Percentiles rank a stretch among this genome's conserved stretches.
Conservation (phyloP, 176 grass and related monocot species). For the Zoysia japonica region DNA sequence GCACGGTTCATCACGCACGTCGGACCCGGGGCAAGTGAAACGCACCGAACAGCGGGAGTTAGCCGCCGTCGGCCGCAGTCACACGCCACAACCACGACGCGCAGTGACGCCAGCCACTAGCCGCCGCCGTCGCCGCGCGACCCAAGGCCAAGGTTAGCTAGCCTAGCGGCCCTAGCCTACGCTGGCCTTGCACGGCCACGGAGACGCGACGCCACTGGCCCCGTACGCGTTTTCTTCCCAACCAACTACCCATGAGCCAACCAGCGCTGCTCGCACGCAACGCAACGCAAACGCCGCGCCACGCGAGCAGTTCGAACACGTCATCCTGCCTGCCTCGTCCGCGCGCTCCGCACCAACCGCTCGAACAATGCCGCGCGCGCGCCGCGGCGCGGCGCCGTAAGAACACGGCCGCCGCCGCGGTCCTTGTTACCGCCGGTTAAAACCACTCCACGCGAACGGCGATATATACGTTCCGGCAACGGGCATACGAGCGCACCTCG, state of each 20-base stretch:
- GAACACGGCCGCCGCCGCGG: no score
- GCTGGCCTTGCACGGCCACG: neutral
- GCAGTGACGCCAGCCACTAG: neutral
- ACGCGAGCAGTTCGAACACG: neutral
- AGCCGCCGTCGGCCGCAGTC: neutral
- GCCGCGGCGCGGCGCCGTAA: neutral
- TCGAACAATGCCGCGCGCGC: neutral
- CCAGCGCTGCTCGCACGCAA: constrained; percentile 27
- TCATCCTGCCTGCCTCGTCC: neutral
- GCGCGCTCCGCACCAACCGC: neutral
- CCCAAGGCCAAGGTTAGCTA: neutral
- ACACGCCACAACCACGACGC: neutral
- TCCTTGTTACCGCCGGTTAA: neutral
- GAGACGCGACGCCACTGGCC: constrained; percentile 27
- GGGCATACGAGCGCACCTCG: neutral
- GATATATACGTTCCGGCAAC: constrained; percentile 29
- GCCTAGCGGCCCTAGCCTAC: no score
- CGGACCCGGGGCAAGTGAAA: neutral
- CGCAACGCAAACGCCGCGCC: constrained; percentile 20
- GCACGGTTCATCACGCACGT: neutral
- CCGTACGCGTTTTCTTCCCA: constrained; percentile 21
- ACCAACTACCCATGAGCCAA: neutral
- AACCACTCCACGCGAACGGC: neutral
- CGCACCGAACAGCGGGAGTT: neutral
- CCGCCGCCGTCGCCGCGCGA: neutral